Evolutionary conservation across 1,139 yeast species (phyloP).

Genomic region (Lizanozyma gosingica): DNA sequence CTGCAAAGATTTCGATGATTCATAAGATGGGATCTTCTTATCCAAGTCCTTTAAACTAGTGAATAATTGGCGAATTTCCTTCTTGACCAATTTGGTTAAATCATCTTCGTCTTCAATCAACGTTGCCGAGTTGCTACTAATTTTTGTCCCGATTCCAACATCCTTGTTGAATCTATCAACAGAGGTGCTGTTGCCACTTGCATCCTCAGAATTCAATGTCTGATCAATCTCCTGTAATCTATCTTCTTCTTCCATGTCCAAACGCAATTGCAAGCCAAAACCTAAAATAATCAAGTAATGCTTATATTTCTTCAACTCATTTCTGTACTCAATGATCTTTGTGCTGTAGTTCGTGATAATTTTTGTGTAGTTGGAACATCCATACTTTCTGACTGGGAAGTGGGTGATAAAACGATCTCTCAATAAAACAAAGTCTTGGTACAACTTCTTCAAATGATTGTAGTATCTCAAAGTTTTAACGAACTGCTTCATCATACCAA

Average conservation of each 20-base stretch:
- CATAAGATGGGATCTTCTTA: constrained; percentile 30
- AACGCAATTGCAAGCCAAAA: constrained; percentile 39
- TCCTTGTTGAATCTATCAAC: constrained; percentile 8
- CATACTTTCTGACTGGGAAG: constrained; percentile 18
- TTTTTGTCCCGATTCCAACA: constrained; percentile 8
- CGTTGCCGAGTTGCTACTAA: neutral
- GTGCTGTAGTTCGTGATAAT: constrained; percentile 30
- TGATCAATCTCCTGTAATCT: neutral
- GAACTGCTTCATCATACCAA: constrained; percentile 40
- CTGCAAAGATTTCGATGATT: constrained; percentile 24
- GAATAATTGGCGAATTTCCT: constrained; percentile 29
- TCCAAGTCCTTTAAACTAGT: constrained; percentile 27
- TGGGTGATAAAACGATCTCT: constrained; percentile 23
- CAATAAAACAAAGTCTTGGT: constrained; percentile 25
- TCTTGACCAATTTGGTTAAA: constrained; percentile 26
- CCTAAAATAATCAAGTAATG: constrained; percentile 38
- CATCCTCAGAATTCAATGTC: constrained; percentile 3
- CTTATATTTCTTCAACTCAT: constrained; percentile 38
- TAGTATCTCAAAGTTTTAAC: constrained; percentile 36
- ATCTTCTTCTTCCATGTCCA: constrained; percentile 30
- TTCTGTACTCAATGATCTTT: constrained; percentile 33
- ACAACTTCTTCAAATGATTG: constrained; percentile 30
- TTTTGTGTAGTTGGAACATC: constrained; percentile 26
- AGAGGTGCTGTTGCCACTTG: constrained; percentile 4
- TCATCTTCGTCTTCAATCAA: constrained; percentile 16